Evolutionary conservation across 2,329 filamentous ascomycete genomes (phyloP), one percentile per base, ranked within the genome.

Genomic region (Fusarium sp.): DNA sequence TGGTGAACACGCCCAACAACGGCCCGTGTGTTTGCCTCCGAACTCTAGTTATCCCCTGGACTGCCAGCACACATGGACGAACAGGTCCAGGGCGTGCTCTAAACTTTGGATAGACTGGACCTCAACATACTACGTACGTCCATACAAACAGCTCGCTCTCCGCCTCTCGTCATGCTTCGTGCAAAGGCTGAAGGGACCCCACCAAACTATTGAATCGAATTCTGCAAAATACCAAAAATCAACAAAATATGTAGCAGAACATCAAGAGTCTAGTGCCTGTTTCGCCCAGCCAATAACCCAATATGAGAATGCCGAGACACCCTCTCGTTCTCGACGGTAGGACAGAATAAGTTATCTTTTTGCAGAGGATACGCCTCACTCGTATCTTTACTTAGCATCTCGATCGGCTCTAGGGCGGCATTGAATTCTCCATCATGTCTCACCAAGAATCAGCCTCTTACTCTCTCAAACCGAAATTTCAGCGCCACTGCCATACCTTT

Each of bases 11-110:
- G 57, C 75, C 75, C 73, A 62, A 60, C 22, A 18, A 49, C 61
- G 72, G 75, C 56, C 75, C 75, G 75, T 76, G 75, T 75, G 60
- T 66, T 65, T 66, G 64, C 54, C 48, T 47, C 51, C 49, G 54
- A 63, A 69, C 35, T 55, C 33, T 55, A 66, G 11, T 55, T 55
- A 55, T 55, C 51, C 51, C 51, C 49, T 67, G 33, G 52, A 18
- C 41, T 75, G 62, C 66, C 70, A 75, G 18, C 61, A 48, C 66
- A 61, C 61, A 61, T 70, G 55, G 44, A 75, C 63, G 47, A 55
- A 59, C 44, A 47, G 64, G 55, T 49, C 42, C 52, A 42, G 35
- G 57, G 62, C 48, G 56, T 45, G 33, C 20, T 54, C 17, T 24
- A 47, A 61, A 66, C 39, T 57, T 70, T 63, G 20, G 28, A 54